These are phyloP conservation scores for Trypanosoma boissoni DNA, from an alignment of 208 protist species.

Conservation along the genomic window DNA sequence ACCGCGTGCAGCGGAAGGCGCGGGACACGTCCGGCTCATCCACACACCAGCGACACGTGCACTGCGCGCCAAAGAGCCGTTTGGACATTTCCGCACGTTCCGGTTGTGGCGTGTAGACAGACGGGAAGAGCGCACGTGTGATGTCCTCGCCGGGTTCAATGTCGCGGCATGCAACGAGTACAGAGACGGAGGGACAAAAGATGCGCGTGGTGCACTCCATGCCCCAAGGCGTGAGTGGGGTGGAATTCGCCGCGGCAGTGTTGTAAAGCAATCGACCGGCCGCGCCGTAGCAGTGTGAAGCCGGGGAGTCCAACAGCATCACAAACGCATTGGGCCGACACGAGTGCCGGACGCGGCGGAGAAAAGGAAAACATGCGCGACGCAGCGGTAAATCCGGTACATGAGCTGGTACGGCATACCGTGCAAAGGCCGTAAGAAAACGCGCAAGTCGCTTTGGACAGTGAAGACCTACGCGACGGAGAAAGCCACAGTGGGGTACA, in stretches of 20 bases:
- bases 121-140: slow-evolving; percentile 16
- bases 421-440: slow-evolving; percentile 2
- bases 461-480: slow-evolving; percentile 16
- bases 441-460: slow-evolving; percentile 2
- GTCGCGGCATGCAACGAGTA: slow-evolving; percentile 23
- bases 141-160: slow-evolving; percentile 22
- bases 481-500: slow-evolving; percentile 18
- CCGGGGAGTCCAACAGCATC: slow-evolving; percentile 26
- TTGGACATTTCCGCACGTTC: slow-evolving; percentile 8
- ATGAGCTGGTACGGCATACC: slow-evolving; percentile 8
- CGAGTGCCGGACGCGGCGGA: slow-evolving; percentile 18
- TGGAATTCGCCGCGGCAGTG: not conserved
- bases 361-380: slow-evolving; percentile 23
- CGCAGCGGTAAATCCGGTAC: slow-evolving; percentile 19
- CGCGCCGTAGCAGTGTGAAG: slow-evolving; percentile 17
- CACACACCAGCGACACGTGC: slow-evolving; percentile 23
- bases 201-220: slow-evolving; percentile 10
- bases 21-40: slow-evolving; percentile 21
- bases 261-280: slow-evolving; percentile 20
- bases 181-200: slow-evolving; percentile 21
- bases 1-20: slow-evolving; percentile 27
- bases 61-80: slow-evolving; percentile 18
- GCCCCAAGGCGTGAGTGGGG: slow-evolving; percentile 8
- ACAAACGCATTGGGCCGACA: slow-evolving; percentile 30
- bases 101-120: slow-evolving; percentile 19